Percentiles rank a stretch among this genome's conserved stretches.
Evolutionary conservation across 805 yeast species (phyloP).

Genomic region (Danielozyma ontarioensis): DNA sequence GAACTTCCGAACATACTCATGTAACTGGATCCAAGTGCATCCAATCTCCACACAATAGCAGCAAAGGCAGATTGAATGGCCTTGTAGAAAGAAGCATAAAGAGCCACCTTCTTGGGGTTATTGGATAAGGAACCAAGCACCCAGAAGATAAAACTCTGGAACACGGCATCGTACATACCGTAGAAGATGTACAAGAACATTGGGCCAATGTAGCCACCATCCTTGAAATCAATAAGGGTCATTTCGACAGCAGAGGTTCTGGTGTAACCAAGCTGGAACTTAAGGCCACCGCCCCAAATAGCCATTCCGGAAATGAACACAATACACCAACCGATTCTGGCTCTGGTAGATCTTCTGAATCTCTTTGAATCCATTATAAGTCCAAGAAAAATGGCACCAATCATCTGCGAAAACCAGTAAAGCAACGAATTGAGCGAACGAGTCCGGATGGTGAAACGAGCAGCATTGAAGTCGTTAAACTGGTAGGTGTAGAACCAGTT

Average conservation of each 20-base stretch:
- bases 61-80: conserved; percentile 62
- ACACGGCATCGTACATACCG: conserved; percentile 56
- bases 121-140: conserved; percentile 55
- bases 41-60: conserved; percentile 56
- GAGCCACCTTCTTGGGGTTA: conserved; percentile 48
- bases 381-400: conserved; percentile 51
- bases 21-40: conserved; percentile 35
- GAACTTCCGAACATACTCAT: conserved; percentile 41
- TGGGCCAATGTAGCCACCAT: conserved; percentile 48
- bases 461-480: conserved; percentile 53
- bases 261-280: conserved; percentile 39
- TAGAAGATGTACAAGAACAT: conserved; percentile 59
- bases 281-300: conserved; percentile 58
- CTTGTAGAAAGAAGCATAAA: conserved; percentile 60
- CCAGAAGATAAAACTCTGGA: conserved; percentile 57
- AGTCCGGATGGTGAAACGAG: conserved; percentile 52
- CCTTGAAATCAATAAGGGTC: conserved; percentile 41
- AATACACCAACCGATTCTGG: conserved; percentile 39
- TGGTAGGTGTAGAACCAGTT: conserved; percentile 68
- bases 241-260: conserved; percentile 21
- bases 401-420: conserved; percentile 58
- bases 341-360: conserved; percentile 41
- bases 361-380: conserved; percentile 39
- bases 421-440: conserved; percentile 57
- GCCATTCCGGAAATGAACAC: conserved; percentile 37